Base-by-base conservation (phyloP, 495 filamentous ascomycete genomes). In the Penicillium herquei region DNA sequence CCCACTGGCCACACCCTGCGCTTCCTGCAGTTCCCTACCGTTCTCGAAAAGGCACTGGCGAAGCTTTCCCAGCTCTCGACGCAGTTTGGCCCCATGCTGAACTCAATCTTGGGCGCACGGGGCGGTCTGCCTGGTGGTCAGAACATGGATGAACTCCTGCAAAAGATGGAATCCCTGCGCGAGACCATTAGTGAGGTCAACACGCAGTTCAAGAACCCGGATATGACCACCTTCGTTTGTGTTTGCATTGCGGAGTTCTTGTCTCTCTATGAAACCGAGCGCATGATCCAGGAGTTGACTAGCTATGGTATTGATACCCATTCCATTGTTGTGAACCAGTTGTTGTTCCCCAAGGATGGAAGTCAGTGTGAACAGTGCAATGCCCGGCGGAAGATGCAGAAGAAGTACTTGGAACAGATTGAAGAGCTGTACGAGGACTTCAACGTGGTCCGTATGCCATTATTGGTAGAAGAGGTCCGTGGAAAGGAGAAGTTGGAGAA, bases 341-440 rank as follows among this genome's bases (percentile, higher is more conserved):
- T 98, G 57, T 74, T 98, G 52, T 98, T 96, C 76, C 94, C 94
- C 13, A 91, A 89, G 71, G 81, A 87, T 56, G 87, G 86, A 18
- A 94, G 87, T 63, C 81, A 84, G 33, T 99, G 94, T 71, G 91
- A 96, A 46, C 94, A 99, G 76, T 99, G 94, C 72, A 96, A 91
- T 64, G 90, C 94, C 30, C 78, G 94, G 52, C 81, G 93, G 64
- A 92, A 92, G 77, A 99, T 99, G 94, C 94, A 99, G 78, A 95
- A 93, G 85, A 99, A 99, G 73, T 99, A 99, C 66, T 77, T 99
- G 18, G 93, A 96, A 63, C 94, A 99, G 78, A 98, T 98, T 57
- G 91, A 96, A 74, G 95, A 99, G 78, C 73, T 99, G 47, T 99
- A 99, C 64, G 92, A 97, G 59, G 94, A 99, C 69, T 99, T 99